These are phyloP conservation scores for Penicillium occitanis DNA, from an alignment of 2,329 filamentous ascomycete species.

Conservation along the genomic window DNA sequence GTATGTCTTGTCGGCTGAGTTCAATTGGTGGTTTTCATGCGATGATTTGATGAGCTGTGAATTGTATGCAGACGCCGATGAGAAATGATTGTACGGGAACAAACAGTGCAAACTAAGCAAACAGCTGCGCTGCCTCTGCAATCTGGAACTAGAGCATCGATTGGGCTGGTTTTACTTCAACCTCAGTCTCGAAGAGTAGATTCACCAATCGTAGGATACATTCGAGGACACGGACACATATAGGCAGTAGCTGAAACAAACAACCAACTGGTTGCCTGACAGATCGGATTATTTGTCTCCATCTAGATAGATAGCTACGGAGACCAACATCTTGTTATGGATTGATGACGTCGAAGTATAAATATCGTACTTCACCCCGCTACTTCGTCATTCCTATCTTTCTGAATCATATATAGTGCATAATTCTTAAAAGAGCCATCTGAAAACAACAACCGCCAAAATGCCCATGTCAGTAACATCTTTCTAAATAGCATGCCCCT, in stretches of 20 bases:
- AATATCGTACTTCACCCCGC: slow-evolving; percentile 6
- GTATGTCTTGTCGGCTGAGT: neutral
- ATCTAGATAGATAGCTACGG: neutral
- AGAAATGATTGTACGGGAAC: neutral
- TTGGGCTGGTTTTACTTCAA: neutral
- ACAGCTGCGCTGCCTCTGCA: neutral
- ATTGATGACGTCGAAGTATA: slow-evolving; percentile 11
- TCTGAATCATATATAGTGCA: neutral
- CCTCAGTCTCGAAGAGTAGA: neutral
- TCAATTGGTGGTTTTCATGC: neutral
- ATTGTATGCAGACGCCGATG: neutral
- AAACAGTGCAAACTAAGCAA: slow-evolving; percentile 13
- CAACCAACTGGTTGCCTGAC: neutral
- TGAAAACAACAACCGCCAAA: neutral
- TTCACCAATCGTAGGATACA: neutral
- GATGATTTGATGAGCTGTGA: neutral
- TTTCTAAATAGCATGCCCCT: neutral
- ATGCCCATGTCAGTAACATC: slow-evolving; percentile 31
- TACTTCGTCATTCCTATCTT: neutral
- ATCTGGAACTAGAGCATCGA: neutral
- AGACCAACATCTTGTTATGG: neutral
- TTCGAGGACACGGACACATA: neutral
- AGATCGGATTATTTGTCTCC: neutral
- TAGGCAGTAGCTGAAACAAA: no score
- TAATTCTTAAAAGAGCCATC: neutral